Evolutionary conservation across 495 filamentous ascomycete genomes (phyloP).

Genomic region (Bombardia bombarda): DNA sequence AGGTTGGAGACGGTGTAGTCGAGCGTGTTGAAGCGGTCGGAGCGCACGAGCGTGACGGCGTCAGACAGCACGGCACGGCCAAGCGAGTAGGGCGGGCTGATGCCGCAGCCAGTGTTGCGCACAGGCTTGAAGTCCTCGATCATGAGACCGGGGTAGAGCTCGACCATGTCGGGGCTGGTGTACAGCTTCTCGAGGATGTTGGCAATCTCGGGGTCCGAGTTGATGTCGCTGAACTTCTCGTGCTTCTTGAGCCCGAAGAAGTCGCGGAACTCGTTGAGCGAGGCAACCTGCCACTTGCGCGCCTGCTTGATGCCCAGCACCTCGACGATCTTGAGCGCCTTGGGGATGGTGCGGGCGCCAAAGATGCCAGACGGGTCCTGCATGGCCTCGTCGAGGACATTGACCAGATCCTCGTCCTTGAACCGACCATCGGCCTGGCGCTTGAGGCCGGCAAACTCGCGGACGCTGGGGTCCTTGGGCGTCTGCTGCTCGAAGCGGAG

Average conservation of each 20-base stretch:
- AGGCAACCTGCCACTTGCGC: slow-evolving; percentile 66
- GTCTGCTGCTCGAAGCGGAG: slow-evolving; percentile 42
- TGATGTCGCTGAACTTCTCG: slow-evolving; percentile 70
- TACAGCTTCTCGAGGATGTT: slow-evolving; percentile 66
- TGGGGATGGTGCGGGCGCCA: slow-evolving; percentile 63
- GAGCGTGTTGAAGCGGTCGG: slow-evolving; percentile 71
- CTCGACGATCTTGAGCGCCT: slow-evolving; percentile 61
- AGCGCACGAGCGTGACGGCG: slow-evolving; percentile 68
- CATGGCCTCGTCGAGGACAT: slow-evolving; percentile 53
- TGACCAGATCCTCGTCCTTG: slow-evolving; percentile 53
- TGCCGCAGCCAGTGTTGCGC: slow-evolving; percentile 57
- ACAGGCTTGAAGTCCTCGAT: slow-evolving; percentile 62
- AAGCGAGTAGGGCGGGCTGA: slow-evolving; percentile 63
- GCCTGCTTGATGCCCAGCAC: slow-evolving; percentile 73
- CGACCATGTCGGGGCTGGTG: slow-evolving; percentile 57
- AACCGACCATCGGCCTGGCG: slow-evolving; percentile 48
- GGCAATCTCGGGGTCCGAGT: slow-evolving; percentile 59
- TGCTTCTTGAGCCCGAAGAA: slow-evolving; percentile 64
- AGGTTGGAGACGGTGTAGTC: slow-evolving; percentile 60
- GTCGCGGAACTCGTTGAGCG: slow-evolving; percentile 73
- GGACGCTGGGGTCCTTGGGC: slow-evolving; percentile 47
- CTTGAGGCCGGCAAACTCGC: slow-evolving; percentile 53
- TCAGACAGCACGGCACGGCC: slow-evolving; percentile 71
- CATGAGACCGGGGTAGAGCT: slow-evolving; percentile 49
- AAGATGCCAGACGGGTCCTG: slow-evolving; percentile 47